A percentile compares a stretch with the other conserved stretches of the same genome.
These are phyloP conservation scores for Celoporthe dispersa DNA, from an alignment of 2,329 filamentous ascomycete genomes.

Conservation along the genomic window DNA sequence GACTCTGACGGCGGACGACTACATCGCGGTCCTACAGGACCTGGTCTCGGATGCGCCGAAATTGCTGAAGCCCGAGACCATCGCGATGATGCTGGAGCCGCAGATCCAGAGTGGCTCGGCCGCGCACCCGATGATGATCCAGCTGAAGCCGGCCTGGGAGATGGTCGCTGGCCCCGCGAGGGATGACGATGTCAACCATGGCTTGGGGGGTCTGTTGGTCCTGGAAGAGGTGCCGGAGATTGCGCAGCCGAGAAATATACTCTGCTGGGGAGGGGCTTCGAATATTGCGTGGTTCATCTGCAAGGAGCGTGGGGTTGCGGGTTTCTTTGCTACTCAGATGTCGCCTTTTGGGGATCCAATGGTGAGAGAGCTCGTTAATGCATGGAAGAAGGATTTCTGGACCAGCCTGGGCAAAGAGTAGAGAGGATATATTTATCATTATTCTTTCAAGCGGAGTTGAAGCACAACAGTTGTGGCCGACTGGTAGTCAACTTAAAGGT, in stretches of 20 bases:
- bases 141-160: slow-evolving; percentile 13
- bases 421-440: background rate
- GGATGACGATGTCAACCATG: slow-evolving; percentile 9
- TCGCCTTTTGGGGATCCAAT: slow-evolving; percentile 7
- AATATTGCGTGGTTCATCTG: slow-evolving; percentile 7
- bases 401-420: background rate
- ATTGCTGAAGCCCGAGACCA: slow-evolving; percentile 3
- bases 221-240: slow-evolving; percentile 1
- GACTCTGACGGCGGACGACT: slow-evolving; percentile 10
- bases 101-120: slow-evolving; percentile 1
- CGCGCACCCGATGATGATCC: background rate
- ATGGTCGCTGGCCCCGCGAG: slow-evolving; percentile 5
- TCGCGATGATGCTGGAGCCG: background rate
- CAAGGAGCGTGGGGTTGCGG: slow-evolving; percentile 12
- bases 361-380: slow-evolving; percentile 16
- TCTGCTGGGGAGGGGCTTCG: slow-evolving; percentile 11
- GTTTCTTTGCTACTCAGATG: slow-evolving; percentile 13
- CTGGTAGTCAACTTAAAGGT: too few species aligned
- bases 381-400: slow-evolving; percentile 20
- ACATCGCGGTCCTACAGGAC: slow-evolving; percentile 13
- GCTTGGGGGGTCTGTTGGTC: slow-evolving; percentile 5
- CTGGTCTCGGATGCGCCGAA: background rate
- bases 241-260: background rate
- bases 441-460: background rate
- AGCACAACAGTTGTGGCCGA: background rate